Evolutionary conservation across 1,284 basidiomycete genomes (phyloP).

Genomic region (Agroathelia rolfsii): DNA sequence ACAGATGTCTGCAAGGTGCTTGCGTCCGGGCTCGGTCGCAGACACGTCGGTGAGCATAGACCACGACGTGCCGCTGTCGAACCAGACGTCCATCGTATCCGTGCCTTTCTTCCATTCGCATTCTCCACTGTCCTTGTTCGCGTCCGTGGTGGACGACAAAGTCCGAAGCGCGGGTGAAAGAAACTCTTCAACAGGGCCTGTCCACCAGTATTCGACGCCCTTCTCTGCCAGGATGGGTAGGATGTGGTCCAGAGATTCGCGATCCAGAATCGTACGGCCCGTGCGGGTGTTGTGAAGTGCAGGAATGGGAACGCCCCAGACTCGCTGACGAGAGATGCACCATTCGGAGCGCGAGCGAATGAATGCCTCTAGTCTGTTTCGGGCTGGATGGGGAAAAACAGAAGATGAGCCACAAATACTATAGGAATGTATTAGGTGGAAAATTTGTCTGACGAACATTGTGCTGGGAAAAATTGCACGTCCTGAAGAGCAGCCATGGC

Average conservation of each 20-base stretch:
- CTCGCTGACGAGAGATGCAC: constrained; percentile 97
- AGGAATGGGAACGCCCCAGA: constrained; percentile 98
- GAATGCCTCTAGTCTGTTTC: constrained; percentile 79
- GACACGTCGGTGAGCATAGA: constrained; percentile 51
- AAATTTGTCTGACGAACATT: constrained; percentile 50
- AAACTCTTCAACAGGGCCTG: constrained; percentile 78
- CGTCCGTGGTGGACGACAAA: too few relatives aligned
- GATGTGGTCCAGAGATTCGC: constrained; percentile 69
- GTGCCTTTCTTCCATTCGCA: constrained; percentile 65
- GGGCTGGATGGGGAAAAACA: constrained; percentile 43
- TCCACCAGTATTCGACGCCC: constrained; percentile 88
- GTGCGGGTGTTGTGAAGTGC: constrained; percentile 68
- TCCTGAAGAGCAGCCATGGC: constrained; percentile 65
- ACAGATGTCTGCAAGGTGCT: constrained; percentile 73
- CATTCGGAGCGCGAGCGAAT: constrained; percentile 88
- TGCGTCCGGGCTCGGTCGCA: constrained; percentile 18
- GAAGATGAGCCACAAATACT: constrained; percentile 5
- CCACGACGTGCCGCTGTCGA: constrained; percentile 97
- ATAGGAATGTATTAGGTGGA: constrained; percentile 5
- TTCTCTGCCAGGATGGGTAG: constrained; percentile 62
- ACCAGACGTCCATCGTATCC: constrained; percentile 99
- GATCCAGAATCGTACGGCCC: constrained; percentile 59
- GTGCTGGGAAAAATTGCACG: constrained; percentile 74
- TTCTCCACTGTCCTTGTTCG: constrained; percentile 27
- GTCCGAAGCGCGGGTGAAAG: constrained; percentile 54